Percentiles rank a stretch among this genome's conserved stretches.
Evolutionary conservation across 2,329 filamentous ascomycete genomes (phyloP).

Genomic region (Penicillium brasilianum): DNA sequence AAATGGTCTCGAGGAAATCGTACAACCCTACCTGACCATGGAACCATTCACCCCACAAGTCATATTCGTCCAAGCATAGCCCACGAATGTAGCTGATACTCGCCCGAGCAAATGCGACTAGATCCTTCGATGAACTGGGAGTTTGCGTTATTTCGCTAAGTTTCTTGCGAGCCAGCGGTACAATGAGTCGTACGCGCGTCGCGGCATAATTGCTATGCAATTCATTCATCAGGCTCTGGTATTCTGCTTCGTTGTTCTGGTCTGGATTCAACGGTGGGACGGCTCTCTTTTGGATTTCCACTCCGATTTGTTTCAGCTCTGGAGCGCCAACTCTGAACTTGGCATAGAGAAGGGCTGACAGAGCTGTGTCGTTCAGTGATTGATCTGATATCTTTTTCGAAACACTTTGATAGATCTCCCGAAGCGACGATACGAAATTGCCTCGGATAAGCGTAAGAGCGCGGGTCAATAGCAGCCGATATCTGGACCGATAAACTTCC

Average conservation of each 20-base stretch:
- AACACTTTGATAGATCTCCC: constrained; percentile 66
- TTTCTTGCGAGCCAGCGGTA: constrained; percentile 68
- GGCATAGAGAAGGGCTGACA: constrained; percentile 72
- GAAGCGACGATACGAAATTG: constrained; percentile 67
- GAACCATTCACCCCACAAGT: constrained; percentile 71
- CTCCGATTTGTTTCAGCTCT: constrained; percentile 68
- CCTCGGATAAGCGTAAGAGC: constrained; percentile 70
- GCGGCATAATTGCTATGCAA: constrained; percentile 68
- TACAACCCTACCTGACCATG: constrained; percentile 66
- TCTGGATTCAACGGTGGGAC: constrained; percentile 64
- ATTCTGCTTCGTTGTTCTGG: constrained; percentile 64
- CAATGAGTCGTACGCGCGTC: constrained; percentile 62
- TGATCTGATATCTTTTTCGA: constrained; percentile 67
- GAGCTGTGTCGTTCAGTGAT: constrained; percentile 73
- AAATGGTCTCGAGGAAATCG: constrained; percentile 69
- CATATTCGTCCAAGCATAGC: constrained; percentile 70
- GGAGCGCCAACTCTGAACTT: constrained; percentile 71
- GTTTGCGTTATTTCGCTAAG: constrained; percentile 60
- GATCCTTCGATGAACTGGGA: constrained; percentile 64
- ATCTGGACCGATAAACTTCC: constrained; percentile 83
- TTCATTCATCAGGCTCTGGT: constrained; percentile 69
- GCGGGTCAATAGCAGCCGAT: constrained; percentile 77
- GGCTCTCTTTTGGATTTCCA: constrained; percentile 71
- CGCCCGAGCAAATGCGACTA: constrained; percentile 68
- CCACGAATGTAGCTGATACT: constrained; percentile 69